These are phyloP conservation scores for Maudiozyma barnettii DNA, from an alignment of 805 yeast species.

Conservation along the genomic window DNA sequence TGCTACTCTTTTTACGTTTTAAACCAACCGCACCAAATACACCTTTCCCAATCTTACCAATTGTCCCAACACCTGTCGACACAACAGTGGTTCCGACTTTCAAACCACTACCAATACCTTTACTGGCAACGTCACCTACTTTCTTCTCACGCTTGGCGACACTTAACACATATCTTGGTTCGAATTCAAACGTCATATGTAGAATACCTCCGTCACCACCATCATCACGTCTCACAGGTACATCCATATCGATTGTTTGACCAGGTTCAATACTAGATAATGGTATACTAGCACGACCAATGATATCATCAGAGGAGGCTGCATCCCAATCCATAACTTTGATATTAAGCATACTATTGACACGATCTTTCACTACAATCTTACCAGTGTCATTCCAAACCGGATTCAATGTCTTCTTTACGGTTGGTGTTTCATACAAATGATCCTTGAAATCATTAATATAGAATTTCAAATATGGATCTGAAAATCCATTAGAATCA, in stretches of 20 bases:
- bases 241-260: conserved; percentile 39
- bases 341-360: conserved; percentile 47
- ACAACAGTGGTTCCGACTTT: conserved; percentile 36
- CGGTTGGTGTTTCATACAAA: conserved; percentile 65
- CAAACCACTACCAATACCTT: conserved; percentile 37
- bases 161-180: conserved; percentile 56
- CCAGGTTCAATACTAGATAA: conserved; percentile 44
- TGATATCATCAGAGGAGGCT: conserved; percentile 74
- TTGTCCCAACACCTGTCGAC: conserved; percentile 38
- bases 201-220: conserved; percentile 50
- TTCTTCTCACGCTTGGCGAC: conserved; percentile 33
- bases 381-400: conserved; percentile 67
- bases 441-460: conserved; percentile 51
- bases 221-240: conserved; percentile 35
- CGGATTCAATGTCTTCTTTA: conserved; percentile 87
- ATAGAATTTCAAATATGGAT: conserved; percentile 71
- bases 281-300: conserved; percentile 56
- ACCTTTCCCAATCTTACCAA: conserved; percentile 18
- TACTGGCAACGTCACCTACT: conserved; percentile 42
- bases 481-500: conserved; percentile 89
- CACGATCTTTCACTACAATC: conserved; percentile 51
- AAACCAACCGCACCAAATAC: conserved; percentile 11
- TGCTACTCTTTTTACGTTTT: conserved; percentile 4
- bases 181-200: conserved; percentile 49
- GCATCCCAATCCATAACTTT: conserved; percentile 86